Percentiles rank a stretch among this genome's conserved stretches.
These are phyloP conservation scores for Colletotrichum sp. DNA, from an alignment of 2,329 filamentous ascomycete genomes.

Conservation along the genomic window DNA sequence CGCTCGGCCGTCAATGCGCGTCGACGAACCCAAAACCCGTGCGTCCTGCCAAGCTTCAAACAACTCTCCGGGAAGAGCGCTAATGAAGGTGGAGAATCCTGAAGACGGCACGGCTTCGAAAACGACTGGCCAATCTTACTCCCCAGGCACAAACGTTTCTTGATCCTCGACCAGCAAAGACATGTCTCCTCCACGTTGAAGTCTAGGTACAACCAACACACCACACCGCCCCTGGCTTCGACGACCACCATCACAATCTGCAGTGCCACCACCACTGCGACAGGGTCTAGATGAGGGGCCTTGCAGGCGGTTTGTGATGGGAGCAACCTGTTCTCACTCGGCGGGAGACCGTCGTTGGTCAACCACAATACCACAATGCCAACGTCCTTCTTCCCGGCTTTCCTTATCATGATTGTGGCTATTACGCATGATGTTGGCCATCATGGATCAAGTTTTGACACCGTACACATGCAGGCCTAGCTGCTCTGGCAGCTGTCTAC, in stretches of 20 bases:
- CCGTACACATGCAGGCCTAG: neutral
- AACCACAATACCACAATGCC: neutral
- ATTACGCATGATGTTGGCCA: neutral
- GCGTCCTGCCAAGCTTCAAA: constrained; percentile 13
- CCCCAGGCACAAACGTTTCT: neutral
- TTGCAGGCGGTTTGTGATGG: neutral
- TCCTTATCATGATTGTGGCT: neutral
- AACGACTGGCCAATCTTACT: neutral
- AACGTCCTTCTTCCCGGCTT: neutral
- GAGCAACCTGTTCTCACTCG: neutral
- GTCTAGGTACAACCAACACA: neutral
- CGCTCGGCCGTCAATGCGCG: constrained; percentile 12
- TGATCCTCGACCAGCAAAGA: constrained; percentile 3
- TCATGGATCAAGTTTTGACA: neutral
- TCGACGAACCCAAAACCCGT: constrained; percentile 8
- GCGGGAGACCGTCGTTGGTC: neutral
- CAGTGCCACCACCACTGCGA: neutral
- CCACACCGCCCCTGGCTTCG: neutral
- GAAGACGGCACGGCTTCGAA: neutral
- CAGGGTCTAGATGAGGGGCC: neutral
- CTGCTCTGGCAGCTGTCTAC: neutral
- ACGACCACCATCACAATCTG: neutral
- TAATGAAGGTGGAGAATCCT: neutral
- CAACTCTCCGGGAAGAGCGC: neutral
- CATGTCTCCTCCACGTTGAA: constrained; percentile 10